Base-by-base conservation (phyloP, 805 yeast species). In the Ogataea dorogensis region DNA sequence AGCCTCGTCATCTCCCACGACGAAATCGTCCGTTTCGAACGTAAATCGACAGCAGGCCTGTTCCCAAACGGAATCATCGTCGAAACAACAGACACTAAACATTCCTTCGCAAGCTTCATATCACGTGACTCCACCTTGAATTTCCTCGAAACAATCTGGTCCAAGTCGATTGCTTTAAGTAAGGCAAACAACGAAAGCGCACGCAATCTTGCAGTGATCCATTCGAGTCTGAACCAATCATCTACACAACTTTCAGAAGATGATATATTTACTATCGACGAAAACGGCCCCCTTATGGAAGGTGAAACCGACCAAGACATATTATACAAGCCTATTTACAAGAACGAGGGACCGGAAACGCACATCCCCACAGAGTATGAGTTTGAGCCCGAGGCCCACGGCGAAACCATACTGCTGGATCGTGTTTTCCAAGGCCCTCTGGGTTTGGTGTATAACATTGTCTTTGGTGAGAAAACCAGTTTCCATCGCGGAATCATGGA, bases 11-110 rank as follows among this genome's bases (percentile, higher is more conserved):
- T 93, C 13, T 79, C 86, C 0, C 73, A 80, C 47, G 75, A 71
- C 30, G 95, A 87, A 38, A 76, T 93, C 17, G 67, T 71, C 8
- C 67, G 73, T 18, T 75, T 88, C 48, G 96, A 91, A 51, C 86
- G 86, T 59, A 82, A 79, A 40, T 71, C 79, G 13, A 87, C 96
- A 0, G 96, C 86, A 5, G 96, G 94, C 0, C 66, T 91, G 16
- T 87, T 91, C 53, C 95, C 95, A 15, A 91, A 91, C 56, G 97
- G 95, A 3, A 86, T 91, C 25, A 65, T 74, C 5, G 68, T 87
- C 16, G 81, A 79, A 48, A 83, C 93, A 0, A 67, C 63, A 23
- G 74, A 68, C 60, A 74, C 71, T 4, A 77, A 75, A 43, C 85
- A 87, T 50, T 77, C 77, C 13, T 89, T 91, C 67, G 96, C 96